These are phyloP conservation scores for Linnemannia hyalina DNA, from an alignment of 192 early-diverging fungal species.

Conservation along the genomic window DNA sequence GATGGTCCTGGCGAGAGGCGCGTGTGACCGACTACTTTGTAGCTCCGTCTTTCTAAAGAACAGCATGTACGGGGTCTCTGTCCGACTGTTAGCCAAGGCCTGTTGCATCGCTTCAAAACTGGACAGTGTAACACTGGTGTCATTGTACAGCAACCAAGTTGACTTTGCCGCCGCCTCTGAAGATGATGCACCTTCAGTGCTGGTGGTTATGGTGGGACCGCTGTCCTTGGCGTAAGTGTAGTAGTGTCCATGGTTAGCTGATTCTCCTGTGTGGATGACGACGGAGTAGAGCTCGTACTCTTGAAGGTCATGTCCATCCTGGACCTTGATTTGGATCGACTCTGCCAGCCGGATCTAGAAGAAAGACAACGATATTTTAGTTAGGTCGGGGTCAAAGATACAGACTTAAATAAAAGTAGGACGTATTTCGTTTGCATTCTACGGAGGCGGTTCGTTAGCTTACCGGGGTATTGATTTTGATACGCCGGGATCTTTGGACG, in stretches of 20 bases:
- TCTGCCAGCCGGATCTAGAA: constrained; percentile 22
- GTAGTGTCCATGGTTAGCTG: constrained; percentile 66
- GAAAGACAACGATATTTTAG: background rate
- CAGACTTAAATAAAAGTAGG: too few relatives aligned
- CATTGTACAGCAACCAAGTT: constrained; percentile 56
- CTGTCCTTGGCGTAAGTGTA: constrained; percentile 62
- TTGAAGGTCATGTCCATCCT: constrained; percentile 16
- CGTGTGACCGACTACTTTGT: background rate
- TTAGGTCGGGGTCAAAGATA: background rate
- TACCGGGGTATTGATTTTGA: constrained; percentile 50
- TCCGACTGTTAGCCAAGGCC: constrained; percentile 27
- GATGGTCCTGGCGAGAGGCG: background rate
- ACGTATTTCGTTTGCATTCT: too few relatives aligned
- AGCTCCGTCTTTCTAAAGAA: constrained; percentile 48
- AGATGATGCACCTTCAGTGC: background rate
- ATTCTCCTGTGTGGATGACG: constrained; percentile 61
- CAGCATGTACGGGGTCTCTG: constrained; percentile 63
- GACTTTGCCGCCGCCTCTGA: background rate
- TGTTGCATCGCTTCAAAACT: constrained; percentile 45
- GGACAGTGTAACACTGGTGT: constrained; percentile 44
- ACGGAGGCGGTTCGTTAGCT: background rate
- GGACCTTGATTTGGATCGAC: constrained; percentile 22
- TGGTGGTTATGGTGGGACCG: background rate
- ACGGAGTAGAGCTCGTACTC: constrained; percentile 61
- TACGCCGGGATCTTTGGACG: constrained; percentile 15